These are phyloP conservation scores for Aspergillus sp. DNA, from an alignment of 2,329 filamentous ascomycete genomes.

Conservation along the genomic window DNA sequence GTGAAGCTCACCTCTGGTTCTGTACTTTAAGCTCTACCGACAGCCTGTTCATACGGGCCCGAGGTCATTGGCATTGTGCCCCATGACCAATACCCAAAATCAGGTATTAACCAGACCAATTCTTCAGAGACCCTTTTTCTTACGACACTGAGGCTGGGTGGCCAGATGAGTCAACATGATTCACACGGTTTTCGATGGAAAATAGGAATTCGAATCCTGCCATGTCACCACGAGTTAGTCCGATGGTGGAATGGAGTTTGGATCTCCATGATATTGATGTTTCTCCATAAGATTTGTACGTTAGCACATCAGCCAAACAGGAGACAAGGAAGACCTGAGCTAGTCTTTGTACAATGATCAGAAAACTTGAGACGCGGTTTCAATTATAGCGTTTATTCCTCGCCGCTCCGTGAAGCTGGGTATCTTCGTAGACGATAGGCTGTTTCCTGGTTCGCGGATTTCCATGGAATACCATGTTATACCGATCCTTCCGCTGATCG, in stretches of 20 bases:
- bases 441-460: slow-evolving; percentile 10
- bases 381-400: no score
- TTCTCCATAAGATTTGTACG: no score
- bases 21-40: background rate
- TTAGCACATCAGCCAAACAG: no score
- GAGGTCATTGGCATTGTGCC: background rate
- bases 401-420: no score
- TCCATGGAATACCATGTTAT: slow-evolving; percentile 13
- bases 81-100: slow-evolving; percentile 4
- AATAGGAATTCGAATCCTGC: background rate
- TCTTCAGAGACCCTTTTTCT: background rate
- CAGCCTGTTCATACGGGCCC: background rate
- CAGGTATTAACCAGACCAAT: slow-evolving; percentile 2
- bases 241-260: no score
- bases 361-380: no score
- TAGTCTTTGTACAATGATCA: no score
- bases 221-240: no score
- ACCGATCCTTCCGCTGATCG: slow-evolving; percentile 13
- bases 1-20: background rate
- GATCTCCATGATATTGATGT: no score
- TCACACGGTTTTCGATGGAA: slow-evolving; percentile 1
- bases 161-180: background rate
- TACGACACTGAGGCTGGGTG: slow-evolving; percentile 2
- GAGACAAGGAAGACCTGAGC: no score
- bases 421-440: no score